Evolutionary conservation across 1,139 yeast genomes (phyloP).

Genomic region (Candida sanyaensis): DNA sequence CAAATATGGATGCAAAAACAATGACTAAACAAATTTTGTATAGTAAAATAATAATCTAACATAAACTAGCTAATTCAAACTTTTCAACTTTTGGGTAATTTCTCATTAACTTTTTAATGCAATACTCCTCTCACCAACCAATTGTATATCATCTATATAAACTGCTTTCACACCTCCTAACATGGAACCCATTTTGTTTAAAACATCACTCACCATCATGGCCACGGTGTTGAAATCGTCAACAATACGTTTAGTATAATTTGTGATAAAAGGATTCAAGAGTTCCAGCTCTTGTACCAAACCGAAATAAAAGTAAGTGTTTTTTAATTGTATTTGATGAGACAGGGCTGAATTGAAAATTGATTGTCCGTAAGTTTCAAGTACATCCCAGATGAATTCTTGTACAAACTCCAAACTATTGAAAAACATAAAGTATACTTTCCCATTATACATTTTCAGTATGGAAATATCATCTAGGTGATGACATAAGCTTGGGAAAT

Average conservation of each 20-base stretch:
- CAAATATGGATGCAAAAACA: neutral
- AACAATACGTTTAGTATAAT: neutral
- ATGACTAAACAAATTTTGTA: neutral
- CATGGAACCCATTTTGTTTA: slow-evolving; percentile 38
- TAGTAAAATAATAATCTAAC: neutral
- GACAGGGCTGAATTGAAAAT: neutral
- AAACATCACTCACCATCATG: slow-evolving; percentile 36
- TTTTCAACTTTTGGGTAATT: slow-evolving; percentile 37
- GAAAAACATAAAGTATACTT: slow-evolving; percentile 43
- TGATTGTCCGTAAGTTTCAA: slow-evolving; percentile 29
- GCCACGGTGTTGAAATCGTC: slow-evolving; percentile 29
- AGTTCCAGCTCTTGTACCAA: slow-evolving; percentile 12
- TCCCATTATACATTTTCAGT: slow-evolving; percentile 19
- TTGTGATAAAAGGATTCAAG: neutral
- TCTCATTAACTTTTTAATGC: slow-evolving; percentile 33
- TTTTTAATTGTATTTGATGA: slow-evolving; percentile 17
- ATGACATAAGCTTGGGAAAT: neutral
- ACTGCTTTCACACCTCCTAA: slow-evolving; percentile 33
- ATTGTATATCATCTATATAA: slow-evolving; percentile 35
- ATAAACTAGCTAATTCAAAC: slow-evolving; percentile 30
- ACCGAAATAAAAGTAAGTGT: slow-evolving; percentile 40
- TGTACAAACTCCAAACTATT: slow-evolving; percentile 38
- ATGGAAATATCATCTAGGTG: neutral
- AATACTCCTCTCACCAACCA: slow-evolving; percentile 34
- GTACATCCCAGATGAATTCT: slow-evolving; percentile 30